These are phyloP conservation scores for Boletellus emodensis DNA, from an alignment of 768 basidiomycete species.

Conservation along the genomic window DNA sequence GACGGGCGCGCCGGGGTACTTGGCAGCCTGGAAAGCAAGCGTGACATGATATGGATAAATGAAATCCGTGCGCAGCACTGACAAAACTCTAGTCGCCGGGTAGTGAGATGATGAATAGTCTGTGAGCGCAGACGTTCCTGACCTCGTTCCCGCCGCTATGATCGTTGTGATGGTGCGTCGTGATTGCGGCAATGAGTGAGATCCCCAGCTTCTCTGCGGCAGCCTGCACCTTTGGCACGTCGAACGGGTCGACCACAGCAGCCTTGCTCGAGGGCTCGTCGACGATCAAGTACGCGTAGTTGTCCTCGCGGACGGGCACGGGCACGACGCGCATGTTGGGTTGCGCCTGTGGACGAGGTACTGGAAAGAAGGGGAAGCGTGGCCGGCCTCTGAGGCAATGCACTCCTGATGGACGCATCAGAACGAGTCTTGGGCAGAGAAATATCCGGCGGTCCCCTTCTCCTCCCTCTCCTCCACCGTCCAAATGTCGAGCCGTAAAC, in stretches of 20 bases:
- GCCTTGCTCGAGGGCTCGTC: conserved; percentile 65
- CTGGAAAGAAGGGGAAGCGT: neutral
- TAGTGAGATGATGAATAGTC: conserved; percentile 4
- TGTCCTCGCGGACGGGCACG: conserved; percentile 75
- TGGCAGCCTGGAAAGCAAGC: conserved; percentile 36
- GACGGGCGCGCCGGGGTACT: conserved; percentile 45
- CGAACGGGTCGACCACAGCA: conserved; percentile 78
- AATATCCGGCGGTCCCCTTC: neutral
- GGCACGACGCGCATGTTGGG: conserved; percentile 68
- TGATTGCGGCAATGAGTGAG: conserved; percentile 67
- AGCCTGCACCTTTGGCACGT: conserved; percentile 62
- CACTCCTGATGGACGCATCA: conserved; percentile 9
- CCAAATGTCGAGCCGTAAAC: conserved; percentile 1
- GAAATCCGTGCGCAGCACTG: conserved; percentile 11
- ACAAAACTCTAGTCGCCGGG: conserved; percentile 27
- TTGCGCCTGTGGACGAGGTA: conserved; percentile 12
- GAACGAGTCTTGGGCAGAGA: neutral
- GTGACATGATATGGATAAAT: neutral
- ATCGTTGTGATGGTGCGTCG: conserved; percentile 91
- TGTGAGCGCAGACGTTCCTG: no score
- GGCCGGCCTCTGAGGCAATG: conserved; percentile 18
- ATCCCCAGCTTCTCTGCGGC: conserved; percentile 63
- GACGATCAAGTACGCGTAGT: conserved; percentile 81
- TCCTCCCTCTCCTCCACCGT: neutral
- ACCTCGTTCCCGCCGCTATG: conserved; percentile 88